Base-by-base conservation (phyloP, 345 rosid genomes). In the Euphorbia tirucalli region DNA sequence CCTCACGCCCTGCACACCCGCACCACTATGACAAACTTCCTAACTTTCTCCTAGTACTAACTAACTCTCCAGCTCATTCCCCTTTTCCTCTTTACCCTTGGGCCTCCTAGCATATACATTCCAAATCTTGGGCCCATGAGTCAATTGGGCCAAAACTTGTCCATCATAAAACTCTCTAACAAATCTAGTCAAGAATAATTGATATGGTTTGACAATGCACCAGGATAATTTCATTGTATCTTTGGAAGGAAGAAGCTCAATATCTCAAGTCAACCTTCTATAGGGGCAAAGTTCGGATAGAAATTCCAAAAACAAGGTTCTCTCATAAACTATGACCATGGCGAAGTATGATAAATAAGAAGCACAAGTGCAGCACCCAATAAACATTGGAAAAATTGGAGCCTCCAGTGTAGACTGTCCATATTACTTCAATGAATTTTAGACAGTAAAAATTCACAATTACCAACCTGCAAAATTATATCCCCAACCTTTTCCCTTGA, bases 401-500 rank as follows among this genome's bases (percentile, higher is more conserved):
- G 30, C 35, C 39, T 24, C 15, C 35, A 32, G 25, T 2, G 22
- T 58, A 19, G 18, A 27, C 41, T 57, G 35, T 27, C 39, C 19
- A 41, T 54, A 25, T 67, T 37, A 49, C 37, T 49, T 62, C 35
- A 2, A 5, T 31, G 14, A 19, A 46, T 5, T 43, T 10, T 44
- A 10, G 32, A 61, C 59, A 48, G 21, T 27, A 13, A 43, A n/a
- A 41, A 7, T 35, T 60, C 43, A 19, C 21, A 71, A 11, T 22
- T 5, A 52, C 52, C 19, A 46, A 46, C 98, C 97, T 90, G 95
- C 83, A 94, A 75, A 65, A 92, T 74, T 76, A 94, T 89, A 79
- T 94, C 98, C 69, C 98, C 98, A 11, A 92, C 83, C 83, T 92
- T 92, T 35, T 89, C 96, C 75, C 97, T 84, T 21, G 87, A 81